Conservation (phyloP, 2,329 filamentous ascomycete genomes). For the Phaeosphaeria sp. region DNA sequence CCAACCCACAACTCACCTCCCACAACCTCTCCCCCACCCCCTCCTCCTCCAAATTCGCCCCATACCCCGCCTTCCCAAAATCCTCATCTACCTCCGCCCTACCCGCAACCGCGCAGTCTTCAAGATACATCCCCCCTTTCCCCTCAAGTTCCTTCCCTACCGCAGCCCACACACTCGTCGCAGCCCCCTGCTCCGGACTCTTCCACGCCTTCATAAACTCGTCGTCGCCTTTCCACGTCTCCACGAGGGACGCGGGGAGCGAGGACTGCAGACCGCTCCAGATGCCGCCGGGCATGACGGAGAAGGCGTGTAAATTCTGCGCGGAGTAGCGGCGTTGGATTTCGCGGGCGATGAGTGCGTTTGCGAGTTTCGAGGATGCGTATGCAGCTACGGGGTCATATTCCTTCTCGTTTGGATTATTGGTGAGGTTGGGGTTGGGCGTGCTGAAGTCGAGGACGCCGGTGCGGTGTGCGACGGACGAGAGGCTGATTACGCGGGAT, state of each 20-base stretch:
- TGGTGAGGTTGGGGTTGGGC: too few species aligned
- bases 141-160: constrained; percentile 52
- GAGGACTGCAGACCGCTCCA: constrained; percentile 37
- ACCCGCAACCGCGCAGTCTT: constrained; percentile 38
- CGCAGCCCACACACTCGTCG: constrained; percentile 57
- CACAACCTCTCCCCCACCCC: constrained; percentile 41
- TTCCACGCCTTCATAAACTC: constrained; percentile 17
- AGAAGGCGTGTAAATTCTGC: constrained; percentile 53
- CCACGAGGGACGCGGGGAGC: constrained; percentile 7
- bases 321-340: constrained; percentile 57
- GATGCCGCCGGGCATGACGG: constrained; percentile 59
- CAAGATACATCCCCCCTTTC: constrained; percentile 57
- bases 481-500: constrained; percentile 58
- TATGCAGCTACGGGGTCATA: constrained; percentile 54
- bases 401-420: constrained; percentile 46
- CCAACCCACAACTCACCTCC: constrained; percentile 16
- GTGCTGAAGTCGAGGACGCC: constrained; percentile 36
- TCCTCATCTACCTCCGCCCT: constrained; percentile 27
- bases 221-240: constrained; percentile 8
- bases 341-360: constrained; percentile 59
- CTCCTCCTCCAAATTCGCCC: constrained; percentile 30
- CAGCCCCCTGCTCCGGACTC: constrained; percentile 55
- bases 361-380: constrained; percentile 59
- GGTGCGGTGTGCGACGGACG: constrained; percentile 53
- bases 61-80: constrained; percentile 26